Evolutionary conservation across 805 yeast genomes (phyloP), one percentile per base, ranked within the genome.

Genomic region (Ogataea thermomethanolica): DNA sequence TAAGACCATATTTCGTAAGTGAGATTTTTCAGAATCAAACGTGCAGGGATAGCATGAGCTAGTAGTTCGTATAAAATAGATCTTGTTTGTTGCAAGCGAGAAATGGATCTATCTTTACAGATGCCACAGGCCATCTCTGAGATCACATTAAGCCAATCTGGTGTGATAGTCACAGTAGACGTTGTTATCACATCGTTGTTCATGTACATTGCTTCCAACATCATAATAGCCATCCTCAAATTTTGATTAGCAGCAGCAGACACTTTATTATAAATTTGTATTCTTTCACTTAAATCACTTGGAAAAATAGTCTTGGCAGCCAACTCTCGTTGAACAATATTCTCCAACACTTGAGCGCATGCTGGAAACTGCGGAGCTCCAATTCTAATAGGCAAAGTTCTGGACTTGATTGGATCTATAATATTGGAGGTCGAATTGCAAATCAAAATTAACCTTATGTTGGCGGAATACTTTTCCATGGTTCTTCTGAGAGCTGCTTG

Each of bases 401-500:
- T 82, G 17, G 97, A 90, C 55, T 86, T 84, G 48, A 93, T 93
- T 8, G 99, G 99, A 2, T 88, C 81, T 44, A 93, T 91, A 44
- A 93, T 90, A 49, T 85, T 86, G 15, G 96, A 86, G 20, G 95
- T 86, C 3, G 96, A 78, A 58, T 88, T 91, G 51, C 96, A 86
- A 14, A 93, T 73, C 67, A 93, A 67, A 25, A 93, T 76, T 47
- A 93, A 68, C 45, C 99, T 76, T 51, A 93, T 79, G 56, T 88
- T 90, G 17, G 83, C 74, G 1, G 97, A 86, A 62, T 88, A 90
- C 59, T 88, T 90, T 59, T 90, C 97, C 96, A 90, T 90, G 1
- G 96, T 90, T 64, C 97, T 76, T 73, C 97, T 79, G 46, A 90
- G 67, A 0, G 97, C 97, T 4, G 96, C 95, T 59, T 90, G 97